Conservation (phyloP, 2,329 filamentous ascomycete genomes). For the Pochonia chlamydosporia region DNA sequence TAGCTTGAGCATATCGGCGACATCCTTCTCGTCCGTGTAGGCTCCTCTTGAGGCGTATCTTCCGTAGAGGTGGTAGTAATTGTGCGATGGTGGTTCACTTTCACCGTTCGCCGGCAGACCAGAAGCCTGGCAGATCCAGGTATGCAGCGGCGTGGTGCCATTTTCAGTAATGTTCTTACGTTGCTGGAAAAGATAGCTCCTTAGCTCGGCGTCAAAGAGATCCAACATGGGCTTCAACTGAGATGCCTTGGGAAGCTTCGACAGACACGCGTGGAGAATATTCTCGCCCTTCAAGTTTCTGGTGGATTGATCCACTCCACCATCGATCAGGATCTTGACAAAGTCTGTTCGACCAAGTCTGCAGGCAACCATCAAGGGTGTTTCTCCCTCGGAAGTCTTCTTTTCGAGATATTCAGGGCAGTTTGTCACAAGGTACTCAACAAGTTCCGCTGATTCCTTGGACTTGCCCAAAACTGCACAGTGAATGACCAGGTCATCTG, state of each 20-base stretch:
- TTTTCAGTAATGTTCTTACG: slow-evolving; percentile 44
- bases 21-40: slow-evolving; percentile 23
- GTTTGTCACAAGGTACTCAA: slow-evolving; percentile 60
- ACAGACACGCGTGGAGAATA: slow-evolving; percentile 56
- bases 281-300: slow-evolving; percentile 60
- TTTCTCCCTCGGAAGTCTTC: slow-evolving; percentile 52
- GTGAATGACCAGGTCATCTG: slow-evolving; percentile 61
- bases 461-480: slow-evolving; percentile 49
- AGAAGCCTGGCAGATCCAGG: slow-evolving; percentile 40
- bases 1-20: slow-evolving; percentile 37
- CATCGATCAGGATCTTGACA: slow-evolving; percentile 56
- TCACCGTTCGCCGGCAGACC: slow-evolving; percentile 10
- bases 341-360: slow-evolving; percentile 46
- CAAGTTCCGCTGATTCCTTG: slow-evolving; percentile 42
- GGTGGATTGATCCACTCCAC: slow-evolving; percentile 63
- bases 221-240: slow-evolving; percentile 44
- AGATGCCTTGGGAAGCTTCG: slow-evolving; percentile 23
- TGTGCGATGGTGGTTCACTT: slow-evolving; percentile 9
- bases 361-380: slow-evolving; percentile 65
- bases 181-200: slow-evolving; percentile 53
- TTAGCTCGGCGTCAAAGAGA: slow-evolving; percentile 51
- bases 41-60: slow-evolving; percentile 4
- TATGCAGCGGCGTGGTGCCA: slow-evolving; percentile 59
- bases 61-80: slow-evolving; percentile 5
- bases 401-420: slow-evolving; percentile 58